A percentile compares a stretch with the other conserved stretches of the same genome.
Evolutionary conservation across 78 protist genomes (phyloP).

Genomic region (Salpingoeca rosetta): DNA sequence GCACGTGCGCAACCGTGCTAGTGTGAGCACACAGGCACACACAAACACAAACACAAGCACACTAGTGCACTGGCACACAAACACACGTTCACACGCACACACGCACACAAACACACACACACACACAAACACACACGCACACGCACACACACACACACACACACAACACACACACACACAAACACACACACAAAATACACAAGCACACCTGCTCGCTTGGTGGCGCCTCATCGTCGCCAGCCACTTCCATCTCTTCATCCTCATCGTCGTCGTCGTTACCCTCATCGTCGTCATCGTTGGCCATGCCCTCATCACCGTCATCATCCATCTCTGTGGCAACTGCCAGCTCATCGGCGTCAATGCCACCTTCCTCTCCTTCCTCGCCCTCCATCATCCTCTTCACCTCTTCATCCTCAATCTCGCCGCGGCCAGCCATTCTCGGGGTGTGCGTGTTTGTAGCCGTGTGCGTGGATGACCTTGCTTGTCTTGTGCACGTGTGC

Average conservation of each 20-base stretch:
- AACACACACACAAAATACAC: not conserved
- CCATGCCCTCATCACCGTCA: not conserved
- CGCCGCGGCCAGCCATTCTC: slow-evolving; percentile 1
- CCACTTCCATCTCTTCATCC: not conserved
- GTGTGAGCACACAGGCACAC: no score
- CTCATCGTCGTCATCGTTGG: not conserved
- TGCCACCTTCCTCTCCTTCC: not conserved
- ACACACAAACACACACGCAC: not conserved
- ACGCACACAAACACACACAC: not conserved
- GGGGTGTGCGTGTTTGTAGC: no score
- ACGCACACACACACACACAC: not conserved
- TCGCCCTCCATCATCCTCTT: slow-evolving; percentile 6
- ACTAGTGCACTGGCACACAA: not conserved
- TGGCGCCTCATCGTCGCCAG: not conserved
- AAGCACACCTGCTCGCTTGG: no score
- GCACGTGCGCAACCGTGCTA: no score
- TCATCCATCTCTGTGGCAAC: not conserved
- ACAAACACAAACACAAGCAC: no score
- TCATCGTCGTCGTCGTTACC: not conserved
- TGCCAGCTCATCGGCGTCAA: not conserved
- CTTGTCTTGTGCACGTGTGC: no score
- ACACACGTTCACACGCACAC: not conserved
- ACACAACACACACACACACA: not conserved
- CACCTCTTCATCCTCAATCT: not conserved
- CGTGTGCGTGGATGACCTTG: no score